Percentiles rank a stretch among this genome's conserved stretches.
Conservation (phyloP, 306 rosid species). For the Benincasa hispida region DNA sequence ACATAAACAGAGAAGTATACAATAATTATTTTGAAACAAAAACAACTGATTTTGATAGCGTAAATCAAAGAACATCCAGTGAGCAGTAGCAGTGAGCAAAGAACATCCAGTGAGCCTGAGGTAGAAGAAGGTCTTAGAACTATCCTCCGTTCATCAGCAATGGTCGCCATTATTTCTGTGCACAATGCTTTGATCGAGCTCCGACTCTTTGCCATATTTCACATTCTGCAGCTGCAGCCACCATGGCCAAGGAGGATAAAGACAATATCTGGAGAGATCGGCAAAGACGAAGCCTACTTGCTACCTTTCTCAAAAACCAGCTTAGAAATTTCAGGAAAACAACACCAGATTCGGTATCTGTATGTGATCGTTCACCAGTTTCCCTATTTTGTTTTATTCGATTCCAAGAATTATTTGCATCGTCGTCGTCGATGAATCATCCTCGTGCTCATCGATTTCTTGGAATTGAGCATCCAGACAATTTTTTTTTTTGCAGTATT, state of each 20-base stretch:
- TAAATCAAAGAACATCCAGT: too few relatives aligned
- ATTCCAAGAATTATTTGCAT: constrained; percentile 10
- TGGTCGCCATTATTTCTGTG: neutral
- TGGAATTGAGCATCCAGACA: neutral
- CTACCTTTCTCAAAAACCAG: constrained; percentile 4
- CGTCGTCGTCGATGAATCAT: constrained; percentile 21
- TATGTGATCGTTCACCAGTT: neutral
- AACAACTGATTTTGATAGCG: too few relatives aligned
- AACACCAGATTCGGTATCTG: constrained; percentile 2
- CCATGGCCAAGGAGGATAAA: neutral
- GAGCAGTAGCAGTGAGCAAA: neutral
- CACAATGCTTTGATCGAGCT: neutral
- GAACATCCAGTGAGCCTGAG: constrained; percentile 31
- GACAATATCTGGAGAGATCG: constrained; percentile 9
- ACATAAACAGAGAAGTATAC: too few relatives aligned
- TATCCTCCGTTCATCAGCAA: neutral
- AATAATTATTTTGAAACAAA: too few relatives aligned
- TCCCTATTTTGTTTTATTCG: neutral
- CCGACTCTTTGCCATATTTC: neutral
- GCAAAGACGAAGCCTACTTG: neutral
- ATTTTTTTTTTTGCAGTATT: neutral
- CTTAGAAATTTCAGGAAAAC: constrained; percentile 12
- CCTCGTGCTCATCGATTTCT: constrained; percentile 35
- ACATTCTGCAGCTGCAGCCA: neutral
- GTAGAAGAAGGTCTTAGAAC: constrained; percentile 31